These are phyloP conservation scores for Fusarium agapanthi DNA, from an alignment of 2,329 filamentous ascomycete species.

Conservation along the genomic window DNA sequence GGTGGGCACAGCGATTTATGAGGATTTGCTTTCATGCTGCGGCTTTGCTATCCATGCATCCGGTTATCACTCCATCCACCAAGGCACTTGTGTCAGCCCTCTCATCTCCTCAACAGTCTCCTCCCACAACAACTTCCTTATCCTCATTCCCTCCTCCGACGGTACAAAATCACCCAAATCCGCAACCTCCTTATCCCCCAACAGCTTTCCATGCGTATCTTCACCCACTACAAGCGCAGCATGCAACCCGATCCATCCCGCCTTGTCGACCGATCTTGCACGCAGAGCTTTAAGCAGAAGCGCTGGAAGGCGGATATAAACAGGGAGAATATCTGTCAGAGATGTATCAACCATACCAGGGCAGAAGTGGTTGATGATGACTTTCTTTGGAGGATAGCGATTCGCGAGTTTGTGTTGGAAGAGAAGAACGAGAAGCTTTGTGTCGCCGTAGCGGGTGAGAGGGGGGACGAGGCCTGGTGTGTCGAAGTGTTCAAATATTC, in stretches of 20 bases:
- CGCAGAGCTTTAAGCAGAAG: neutral
- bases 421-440: conserved; percentile 17
- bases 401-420: conserved; percentile 28
- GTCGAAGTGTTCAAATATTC: conserved; percentile 1
- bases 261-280: conserved; percentile 17
- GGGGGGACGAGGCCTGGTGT: neutral
- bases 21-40: neutral
- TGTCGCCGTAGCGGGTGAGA: conserved; percentile 2
- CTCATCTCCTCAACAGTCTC: conserved; percentile 2
- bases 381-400: neutral
- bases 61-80: neutral
- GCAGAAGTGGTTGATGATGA: neutral
- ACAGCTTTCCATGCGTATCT: conserved; percentile 23
- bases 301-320: conserved; percentile 15
- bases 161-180: neutral
- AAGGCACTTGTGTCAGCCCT: neutral
- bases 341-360: conserved; percentile 11
- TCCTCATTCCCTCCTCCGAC: neutral
- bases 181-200: conserved; percentile 13
- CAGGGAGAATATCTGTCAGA: conserved; percentile 15
- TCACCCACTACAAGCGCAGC: conserved; percentile 18
- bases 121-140: neutral
- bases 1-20: neutral
- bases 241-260: conserved; percentile 27
- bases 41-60: neutral